Conservation (phyloP, 2,329 filamentous ascomycete species). For the Dactylellina sp. region DNA sequence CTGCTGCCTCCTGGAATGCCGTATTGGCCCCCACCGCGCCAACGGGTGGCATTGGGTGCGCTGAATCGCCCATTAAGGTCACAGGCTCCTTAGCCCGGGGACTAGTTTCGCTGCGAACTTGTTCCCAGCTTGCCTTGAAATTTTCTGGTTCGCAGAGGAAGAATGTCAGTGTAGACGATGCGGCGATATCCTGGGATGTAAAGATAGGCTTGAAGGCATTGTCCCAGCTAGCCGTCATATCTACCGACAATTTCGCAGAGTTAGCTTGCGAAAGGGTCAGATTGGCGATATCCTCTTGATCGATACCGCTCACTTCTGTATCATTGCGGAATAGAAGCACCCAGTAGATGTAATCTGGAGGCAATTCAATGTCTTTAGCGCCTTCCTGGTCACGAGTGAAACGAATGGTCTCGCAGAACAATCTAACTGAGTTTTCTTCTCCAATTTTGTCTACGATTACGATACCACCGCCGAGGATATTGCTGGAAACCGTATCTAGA, state of each 20-base stretch:
- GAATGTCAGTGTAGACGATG: conserved; percentile 18
- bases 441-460: conserved; percentile 9
- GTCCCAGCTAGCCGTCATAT: conserved; percentile 16
- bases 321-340: conserved; percentile 24
- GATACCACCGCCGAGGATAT: conserved; percentile 11
- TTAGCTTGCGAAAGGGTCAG: background rate
- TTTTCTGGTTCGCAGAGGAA: conserved; percentile 26
- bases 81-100: conserved; percentile 8
- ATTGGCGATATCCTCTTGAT: background rate
- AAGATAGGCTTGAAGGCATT: conserved; percentile 7
- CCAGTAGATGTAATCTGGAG: conserved; percentile 42
- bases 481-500: conserved; percentile 4
- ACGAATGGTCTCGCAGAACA: conserved; percentile 28
- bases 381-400: conserved; percentile 20
- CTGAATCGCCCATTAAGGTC: conserved; percentile 20
- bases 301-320: background rate
- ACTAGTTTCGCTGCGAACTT: conserved; percentile 4
- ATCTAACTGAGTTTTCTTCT: background rate
- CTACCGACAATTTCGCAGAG: conserved; percentile 13
- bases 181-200: conserved; percentile 1
- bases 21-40: conserved; percentile 36
- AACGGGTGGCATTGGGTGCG: conserved; percentile 34
- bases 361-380: conserved; percentile 8
- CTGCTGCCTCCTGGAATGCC: conserved; percentile 25
- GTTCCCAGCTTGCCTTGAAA: conserved; percentile 30